Evolutionary conservation across 164 flowering plant species (phyloP), one percentile per base, ranked within the genome.

Genomic region (Nymphaea thermarum): DNA sequence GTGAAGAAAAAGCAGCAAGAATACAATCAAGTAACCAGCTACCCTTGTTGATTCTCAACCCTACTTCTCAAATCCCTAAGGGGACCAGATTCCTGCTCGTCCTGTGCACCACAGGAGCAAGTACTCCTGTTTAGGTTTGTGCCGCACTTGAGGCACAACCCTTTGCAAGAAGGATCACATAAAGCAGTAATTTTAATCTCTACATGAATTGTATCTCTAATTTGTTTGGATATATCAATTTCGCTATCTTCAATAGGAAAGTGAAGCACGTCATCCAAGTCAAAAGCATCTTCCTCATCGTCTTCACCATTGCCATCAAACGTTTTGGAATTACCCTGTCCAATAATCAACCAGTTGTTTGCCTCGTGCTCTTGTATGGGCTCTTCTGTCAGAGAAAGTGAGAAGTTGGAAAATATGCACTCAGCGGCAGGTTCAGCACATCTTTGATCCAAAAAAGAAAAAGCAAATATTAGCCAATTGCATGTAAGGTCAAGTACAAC

Each of bases 351-450:
- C 64, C 55, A 47, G 55, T 4, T 14, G 6, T 47, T 14, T 14
- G 6, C 80, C 41, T 79, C 72, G 1, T 86, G 93, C 3, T 87
- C 96, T 73, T 86, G 82, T 64, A 89, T 69, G 5, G 97, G 90
- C 60, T 95, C 94, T 72, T 90, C 91, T n/a, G 78, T 71, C 16
- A 95, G 74, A 72, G 92, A 42, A 64, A 95, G 83, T 3, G 94
- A 73, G 80, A 95, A 88, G 78, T 95, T 81, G 66, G 87, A 79
- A 79, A 80, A 95, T 2, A 92, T 71, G 65, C 80, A 60, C 71
- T 95, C 80, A 0, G 93, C 86, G 69, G 93, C 86, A 44, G 93
- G 91, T 66, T 85, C 83, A 15, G 86, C 88, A 79, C 98, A 92
- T 80, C 98, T 95, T 73, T 64, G 72, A 69, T 67, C 66, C 4